Percentiles rank a stretch among this genome's conserved stretches.
phyloP scores from a whole-genome alignment of 805 yeast species.

The Metschnikowia picachoensis region DNA sequence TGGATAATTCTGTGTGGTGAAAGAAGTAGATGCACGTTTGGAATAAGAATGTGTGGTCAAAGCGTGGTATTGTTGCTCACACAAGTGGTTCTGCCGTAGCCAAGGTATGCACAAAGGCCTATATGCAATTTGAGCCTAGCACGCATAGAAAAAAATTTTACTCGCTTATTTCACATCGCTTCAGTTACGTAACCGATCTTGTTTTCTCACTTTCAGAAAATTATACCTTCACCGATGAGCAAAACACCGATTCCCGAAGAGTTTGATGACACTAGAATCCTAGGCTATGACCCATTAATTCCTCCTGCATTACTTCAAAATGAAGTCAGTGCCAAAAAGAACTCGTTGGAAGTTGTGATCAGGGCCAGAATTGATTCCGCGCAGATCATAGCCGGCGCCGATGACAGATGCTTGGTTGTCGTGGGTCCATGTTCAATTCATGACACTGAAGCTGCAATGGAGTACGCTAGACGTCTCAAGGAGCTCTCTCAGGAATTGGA shows the following conservation, averaged over 20 bases:
- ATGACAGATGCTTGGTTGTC: slow-evolving; percentile 83
- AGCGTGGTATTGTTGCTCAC: neutral
- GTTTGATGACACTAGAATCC: slow-evolving; percentile 69
- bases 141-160: slow-evolving; percentile 13
- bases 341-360: slow-evolving; percentile 59
- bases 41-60: too few species aligned
- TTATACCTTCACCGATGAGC: slow-evolving; percentile 21
- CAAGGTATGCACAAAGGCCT: neutral
- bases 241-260: slow-evolving; percentile 59
- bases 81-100: slow-evolving; percentile 3
- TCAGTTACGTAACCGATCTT: neutral
- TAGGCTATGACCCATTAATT: slow-evolving; percentile 93
- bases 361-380: slow-evolving; percentile 74
- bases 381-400: slow-evolving; percentile 71
- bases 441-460: slow-evolving; percentile 88
- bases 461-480: slow-evolving; percentile 69
- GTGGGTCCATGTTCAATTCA: slow-evolving; percentile 98
- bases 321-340: slow-evolving; percentile 66
- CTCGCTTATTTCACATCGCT: neutral
- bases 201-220: neutral
- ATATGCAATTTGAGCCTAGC: slow-evolving; percentile 11
- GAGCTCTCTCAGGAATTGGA: slow-evolving; percentile 57
- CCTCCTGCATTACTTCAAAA: slow-evolving; percentile 91
- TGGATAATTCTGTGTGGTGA: too few species aligned
- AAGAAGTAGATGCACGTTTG: neutral